Conservation (phyloP, 371 early-diverging fungal species). For the Smittium mucronatum region DNA sequence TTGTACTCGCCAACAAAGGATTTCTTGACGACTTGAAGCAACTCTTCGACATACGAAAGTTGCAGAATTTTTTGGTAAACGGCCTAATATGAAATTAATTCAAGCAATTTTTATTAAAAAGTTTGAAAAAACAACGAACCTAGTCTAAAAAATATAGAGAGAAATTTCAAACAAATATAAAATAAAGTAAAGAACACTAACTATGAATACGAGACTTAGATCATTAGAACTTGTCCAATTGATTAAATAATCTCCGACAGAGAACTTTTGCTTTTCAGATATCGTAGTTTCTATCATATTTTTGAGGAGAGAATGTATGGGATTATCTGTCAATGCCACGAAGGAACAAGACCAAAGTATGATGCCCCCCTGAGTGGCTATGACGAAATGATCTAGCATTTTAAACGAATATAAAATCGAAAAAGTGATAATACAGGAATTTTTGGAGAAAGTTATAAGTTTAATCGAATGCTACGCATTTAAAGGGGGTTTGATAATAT, state of each 20-base stretch:
- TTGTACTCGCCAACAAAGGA: constrained; percentile 17
- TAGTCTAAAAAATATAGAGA: background rate
- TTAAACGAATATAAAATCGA: too few species aligned
- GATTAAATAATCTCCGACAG: constrained; percentile 47
- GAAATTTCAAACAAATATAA: constrained; percentile 4
- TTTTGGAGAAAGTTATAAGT: too few species aligned
- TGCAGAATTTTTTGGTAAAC: constrained; percentile 81
- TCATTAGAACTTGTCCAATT: constrained; percentile 81
- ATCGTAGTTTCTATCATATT: constrained; percentile 66
- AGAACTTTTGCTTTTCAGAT: constrained; percentile 37
- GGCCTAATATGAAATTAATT: constrained; percentile 30
- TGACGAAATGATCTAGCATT: constrained; percentile 71
- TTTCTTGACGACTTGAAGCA: constrained; percentile 49
- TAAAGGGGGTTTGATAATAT: too few species aligned
- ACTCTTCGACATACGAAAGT: constrained; percentile 71
- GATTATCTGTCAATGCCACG: constrained; percentile 39
- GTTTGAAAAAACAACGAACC: too few species aligned
- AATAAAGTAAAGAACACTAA: constrained; percentile 23
- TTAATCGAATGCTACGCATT: too few species aligned
- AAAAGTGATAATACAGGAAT: too few species aligned
- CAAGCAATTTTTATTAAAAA: background rate
- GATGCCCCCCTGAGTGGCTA: constrained; percentile 68
- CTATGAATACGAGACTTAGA: constrained; percentile 76
- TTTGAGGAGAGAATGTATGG: constrained; percentile 58
- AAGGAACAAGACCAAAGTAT: constrained; percentile 66